These are phyloP conservation scores for Bolboschoenus planiculmis DNA, from an alignment of 176 grass and related monocot genomes.

Conservation along the genomic window DNA sequence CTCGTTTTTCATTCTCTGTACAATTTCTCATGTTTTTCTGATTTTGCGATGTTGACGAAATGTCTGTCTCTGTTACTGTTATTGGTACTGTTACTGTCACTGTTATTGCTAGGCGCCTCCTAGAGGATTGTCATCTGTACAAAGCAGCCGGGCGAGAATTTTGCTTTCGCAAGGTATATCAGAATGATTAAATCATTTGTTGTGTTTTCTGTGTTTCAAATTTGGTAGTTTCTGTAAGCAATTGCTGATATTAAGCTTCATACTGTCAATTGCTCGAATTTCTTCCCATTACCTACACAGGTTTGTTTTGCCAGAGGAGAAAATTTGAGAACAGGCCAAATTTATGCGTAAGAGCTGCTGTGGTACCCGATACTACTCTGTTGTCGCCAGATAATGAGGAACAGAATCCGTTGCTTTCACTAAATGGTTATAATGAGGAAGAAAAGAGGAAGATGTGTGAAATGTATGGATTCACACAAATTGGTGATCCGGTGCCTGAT, in stretches of 20 bases:
- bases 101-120: neutral
- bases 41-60: no score
- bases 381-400: constrained; percentile 41
- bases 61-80: neutral
- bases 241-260: no score
- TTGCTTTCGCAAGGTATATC: neutral
- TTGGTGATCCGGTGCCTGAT: constrained; percentile 76
- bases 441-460: constrained; percentile 60
- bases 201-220: neutral
- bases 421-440: constrained; percentile 23
- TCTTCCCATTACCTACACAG: no score
- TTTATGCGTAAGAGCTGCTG: constrained; percentile 19
- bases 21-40: neutral
- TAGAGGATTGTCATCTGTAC: neutral
- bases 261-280: no score
- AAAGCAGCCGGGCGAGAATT: neutral
- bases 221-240: no score
- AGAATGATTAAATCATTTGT: neutral
- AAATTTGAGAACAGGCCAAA: neutral
- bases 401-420: constrained; percentile 12
- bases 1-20: neutral
- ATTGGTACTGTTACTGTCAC: neutral
- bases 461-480: constrained; percentile 79
- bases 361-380: constrained; percentile 30
- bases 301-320: neutral